These are phyloP conservation scores for Crucibulum laeve DNA, from an alignment of 768 basidiomycete species.

Conservation along the genomic window DNA sequence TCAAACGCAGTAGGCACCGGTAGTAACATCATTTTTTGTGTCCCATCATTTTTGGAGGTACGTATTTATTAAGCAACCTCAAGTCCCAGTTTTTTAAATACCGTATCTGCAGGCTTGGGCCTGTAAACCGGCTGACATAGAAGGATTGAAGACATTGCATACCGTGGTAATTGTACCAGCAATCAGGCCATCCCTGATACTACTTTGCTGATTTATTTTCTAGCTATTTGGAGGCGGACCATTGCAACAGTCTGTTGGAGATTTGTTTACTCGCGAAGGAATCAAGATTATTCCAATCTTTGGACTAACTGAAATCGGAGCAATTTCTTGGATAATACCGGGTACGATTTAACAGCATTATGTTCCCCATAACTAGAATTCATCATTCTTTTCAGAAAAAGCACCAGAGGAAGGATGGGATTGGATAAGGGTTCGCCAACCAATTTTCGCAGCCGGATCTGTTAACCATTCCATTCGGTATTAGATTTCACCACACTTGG, in stretches of 20 bases:
- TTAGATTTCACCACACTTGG: too few relatives aligned
- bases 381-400: not conserved
- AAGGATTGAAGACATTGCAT: too few relatives aligned
- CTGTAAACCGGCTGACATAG: too few relatives aligned
- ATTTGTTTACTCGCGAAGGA: not conserved
- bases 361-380: not conserved
- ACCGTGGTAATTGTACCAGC: too few relatives aligned
- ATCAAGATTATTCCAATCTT: not conserved
- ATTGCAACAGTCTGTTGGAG: not conserved
- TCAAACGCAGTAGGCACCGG: too few relatives aligned
- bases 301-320: not conserved
- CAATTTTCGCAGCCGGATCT: not conserved
- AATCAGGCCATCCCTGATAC: too few relatives aligned
- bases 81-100: too few relatives aligned
- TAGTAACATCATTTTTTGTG: too few relatives aligned
- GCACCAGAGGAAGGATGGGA: not conserved
- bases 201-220: not conserved
- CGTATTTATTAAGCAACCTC: too few relatives aligned
- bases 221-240: constrained; percentile 1
- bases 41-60: too few relatives aligned
- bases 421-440: not conserved
- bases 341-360: not conserved
- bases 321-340: not conserved
- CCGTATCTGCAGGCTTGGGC: too few relatives aligned
- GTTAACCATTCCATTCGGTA: too few relatives aligned